A percentile compares a stretch with the other conserved stretches of the same genome.
phyloP scores from a whole-genome alignment of 371 early-diverging fungal genomes.

The Nematocida displodere region DNA sequence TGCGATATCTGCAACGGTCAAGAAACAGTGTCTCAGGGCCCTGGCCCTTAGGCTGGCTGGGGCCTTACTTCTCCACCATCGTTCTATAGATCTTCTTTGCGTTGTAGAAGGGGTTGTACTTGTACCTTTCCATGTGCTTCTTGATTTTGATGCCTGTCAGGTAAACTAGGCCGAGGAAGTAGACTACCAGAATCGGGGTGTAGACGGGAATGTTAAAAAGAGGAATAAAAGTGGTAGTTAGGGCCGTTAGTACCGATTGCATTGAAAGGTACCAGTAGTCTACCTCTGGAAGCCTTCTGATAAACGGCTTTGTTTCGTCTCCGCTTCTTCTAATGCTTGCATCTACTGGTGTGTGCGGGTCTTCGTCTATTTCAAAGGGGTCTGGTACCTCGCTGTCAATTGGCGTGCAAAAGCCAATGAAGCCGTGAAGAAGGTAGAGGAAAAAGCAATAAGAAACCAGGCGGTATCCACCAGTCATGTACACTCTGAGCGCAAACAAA shows the following conservation, averaged over 20 bases:
- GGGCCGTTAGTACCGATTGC: slow-evolving; percentile 30
- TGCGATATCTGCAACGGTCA: slow-evolving; percentile 1
- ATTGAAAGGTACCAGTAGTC: slow-evolving; percentile 77
- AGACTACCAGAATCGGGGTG: slow-evolving; percentile 73
- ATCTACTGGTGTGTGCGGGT: slow-evolving; percentile 66
- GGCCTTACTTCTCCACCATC: slow-evolving; percentile 27
- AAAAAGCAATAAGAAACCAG: slow-evolving; percentile 63
- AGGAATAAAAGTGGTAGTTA: slow-evolving; percentile 59
- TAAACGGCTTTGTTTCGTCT: slow-evolving; percentile 93
- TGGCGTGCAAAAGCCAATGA: slow-evolving; percentile 64
- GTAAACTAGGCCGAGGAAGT: slow-evolving; percentile 83
- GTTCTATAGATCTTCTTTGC: slow-evolving; percentile 75
- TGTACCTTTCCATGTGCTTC: slow-evolving; percentile 90
- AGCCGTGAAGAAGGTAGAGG: slow-evolving; percentile 64
- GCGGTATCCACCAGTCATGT: slow-evolving; percentile 44
- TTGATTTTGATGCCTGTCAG: slow-evolving; percentile 89
- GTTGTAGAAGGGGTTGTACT: slow-evolving; percentile 87
- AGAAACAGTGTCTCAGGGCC: too few relatives aligned
- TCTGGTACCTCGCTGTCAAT: slow-evolving; percentile 62
- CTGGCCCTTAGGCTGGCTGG: too few relatives aligned
- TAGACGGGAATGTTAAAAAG: slow-evolving; percentile 92
- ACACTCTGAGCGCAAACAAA: slow-evolving; percentile 55
- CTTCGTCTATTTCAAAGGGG: slow-evolving; percentile 63
- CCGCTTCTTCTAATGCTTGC: slow-evolving; percentile 34
- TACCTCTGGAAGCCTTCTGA: slow-evolving; percentile 95